Percentiles rank a stretch among this genome's conserved stretches.
Conservation (phyloP, 257 asterid genomes). For the Forsythia suspensa region DNA sequence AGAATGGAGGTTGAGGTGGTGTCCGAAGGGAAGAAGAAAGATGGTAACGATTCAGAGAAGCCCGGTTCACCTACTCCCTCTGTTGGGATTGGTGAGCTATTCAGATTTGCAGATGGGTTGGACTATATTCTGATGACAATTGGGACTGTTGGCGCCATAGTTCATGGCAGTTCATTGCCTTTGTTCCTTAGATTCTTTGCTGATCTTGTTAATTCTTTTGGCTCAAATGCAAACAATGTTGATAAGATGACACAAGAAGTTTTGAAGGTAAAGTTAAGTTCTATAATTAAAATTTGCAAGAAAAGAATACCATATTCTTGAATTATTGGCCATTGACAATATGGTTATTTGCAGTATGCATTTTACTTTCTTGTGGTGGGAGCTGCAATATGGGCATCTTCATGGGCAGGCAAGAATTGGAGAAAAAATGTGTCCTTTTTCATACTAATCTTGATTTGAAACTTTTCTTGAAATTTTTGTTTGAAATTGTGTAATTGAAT, state of each 20-base stretch:
- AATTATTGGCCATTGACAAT: too few species aligned
- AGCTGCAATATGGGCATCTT: conserved; percentile 99
- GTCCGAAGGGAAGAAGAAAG: conserved; percentile 43
- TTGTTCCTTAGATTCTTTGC: conserved; percentile 95
- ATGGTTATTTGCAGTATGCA: conserved; percentile 49
- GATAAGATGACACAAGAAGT: conserved; percentile 98
- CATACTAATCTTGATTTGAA: not conserved
- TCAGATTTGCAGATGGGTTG: conserved; percentile 89
- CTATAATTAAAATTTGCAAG: too few species aligned
- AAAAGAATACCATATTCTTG: too few species aligned
- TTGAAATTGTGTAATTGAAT: conserved; percentile 13
- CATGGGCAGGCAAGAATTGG: conserved; percentile 85
- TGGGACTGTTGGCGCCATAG: conserved; percentile 89
- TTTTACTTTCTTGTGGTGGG: conserved; percentile 98
- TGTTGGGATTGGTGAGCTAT: conserved; percentile 62
- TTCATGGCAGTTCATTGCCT: conserved; percentile 94
- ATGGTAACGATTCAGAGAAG: conserved; percentile 46
- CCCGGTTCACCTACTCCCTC: conserved; percentile 52
- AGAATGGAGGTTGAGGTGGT: conserved; percentile 32
- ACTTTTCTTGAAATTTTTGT: conserved; percentile 7
- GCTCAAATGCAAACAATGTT: conserved; percentile 81
- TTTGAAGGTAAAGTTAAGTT: conserved; percentile 30
- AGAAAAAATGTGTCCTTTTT: not conserved
- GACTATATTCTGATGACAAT: conserved; percentile 81
- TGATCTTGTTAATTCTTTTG: conserved; percentile 97